Evolutionary conservation across 2,329 filamentous ascomycete species (phyloP).

Genomic region (Lecanicillium sp.): DNA sequence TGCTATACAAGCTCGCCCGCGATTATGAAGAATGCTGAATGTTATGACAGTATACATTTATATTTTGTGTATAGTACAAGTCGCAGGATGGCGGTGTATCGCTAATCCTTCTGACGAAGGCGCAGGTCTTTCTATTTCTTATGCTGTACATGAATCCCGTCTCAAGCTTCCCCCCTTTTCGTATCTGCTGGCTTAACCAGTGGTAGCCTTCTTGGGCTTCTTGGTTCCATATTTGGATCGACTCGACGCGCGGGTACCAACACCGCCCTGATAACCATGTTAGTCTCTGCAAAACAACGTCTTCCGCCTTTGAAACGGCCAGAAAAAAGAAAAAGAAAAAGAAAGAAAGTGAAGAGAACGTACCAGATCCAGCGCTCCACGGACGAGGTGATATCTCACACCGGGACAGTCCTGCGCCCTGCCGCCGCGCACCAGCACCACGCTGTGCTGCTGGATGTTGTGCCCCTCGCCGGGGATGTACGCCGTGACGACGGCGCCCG

Average conservation of each 20-base stretch:
- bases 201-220: slow-evolving; percentile 82
- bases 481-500: slow-evolving; percentile 78
- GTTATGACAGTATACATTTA: neutral
- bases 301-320: neutral
- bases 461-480: slow-evolving; percentile 98
- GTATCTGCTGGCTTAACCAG: slow-evolving; percentile 31
- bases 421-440: slow-evolving; percentile 91
- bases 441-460: slow-evolving; percentile 98
- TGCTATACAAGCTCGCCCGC: no score
- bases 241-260: slow-evolving; percentile 74
- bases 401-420: slow-evolving; percentile 95
- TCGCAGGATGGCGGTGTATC: slow-evolving; percentile 7
- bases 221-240: slow-evolving; percentile 98
- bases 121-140: neutral
- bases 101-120: slow-evolving; percentile 11
- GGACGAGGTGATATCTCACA: slow-evolving; percentile 90
- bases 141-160: slow-evolving; percentile 1
- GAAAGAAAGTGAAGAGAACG: no score
- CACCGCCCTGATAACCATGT: slow-evolving; percentile 64
- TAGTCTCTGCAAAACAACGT: slow-evolving; percentile 12
- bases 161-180: neutral
- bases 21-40: neutral
- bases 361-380: slow-evolving; percentile 90
- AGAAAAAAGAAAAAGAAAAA: neutral
- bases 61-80: slow-evolving; percentile 10